These are phyloP conservation scores for Rhynchospora tenuis DNA, from an alignment of 176 grass and related monocot genomes.

Conservation along the genomic window DNA sequence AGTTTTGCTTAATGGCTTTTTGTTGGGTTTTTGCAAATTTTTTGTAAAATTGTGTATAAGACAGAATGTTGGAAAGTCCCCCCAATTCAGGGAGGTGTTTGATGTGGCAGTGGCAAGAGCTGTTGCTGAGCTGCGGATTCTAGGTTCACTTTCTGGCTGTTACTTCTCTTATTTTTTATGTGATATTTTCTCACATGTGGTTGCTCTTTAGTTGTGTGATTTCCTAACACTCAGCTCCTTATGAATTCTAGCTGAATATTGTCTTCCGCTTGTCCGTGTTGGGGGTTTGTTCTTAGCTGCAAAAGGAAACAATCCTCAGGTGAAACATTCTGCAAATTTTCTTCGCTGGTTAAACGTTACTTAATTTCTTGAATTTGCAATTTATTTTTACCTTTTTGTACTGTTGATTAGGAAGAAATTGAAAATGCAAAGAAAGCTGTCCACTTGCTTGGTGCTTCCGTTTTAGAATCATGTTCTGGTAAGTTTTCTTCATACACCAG, in stretches of 20 bases:
- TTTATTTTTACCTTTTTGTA: background rate
- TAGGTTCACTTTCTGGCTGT: slow-evolving; percentile 38
- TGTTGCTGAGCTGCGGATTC: slow-evolving; percentile 79
- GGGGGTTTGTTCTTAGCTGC: slow-evolving; percentile 93
- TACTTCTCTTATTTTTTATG: background rate
- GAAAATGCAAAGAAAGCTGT: slow-evolving; percentile 52
- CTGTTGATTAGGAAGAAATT: slow-evolving; percentile 65
- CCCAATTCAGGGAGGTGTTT: slow-evolving; percentile 61
- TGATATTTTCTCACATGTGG: background rate
- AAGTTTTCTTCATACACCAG: background rate
- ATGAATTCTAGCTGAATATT: slow-evolving; percentile 72
- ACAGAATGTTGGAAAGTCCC: slow-evolving; percentile 78
- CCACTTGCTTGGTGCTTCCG: slow-evolving; percentile 52
- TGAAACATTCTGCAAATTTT: slow-evolving; percentile 27
- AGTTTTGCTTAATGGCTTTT: background rate
- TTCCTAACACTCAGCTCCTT: background rate
- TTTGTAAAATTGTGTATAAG: slow-evolving; percentile 47
- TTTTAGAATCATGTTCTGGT: slow-evolving; percentile 56
- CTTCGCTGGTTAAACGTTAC: background rate
- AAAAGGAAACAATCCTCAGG: slow-evolving; percentile 83
- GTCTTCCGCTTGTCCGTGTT: slow-evolving; percentile 72
- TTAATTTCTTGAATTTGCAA: slow-evolving; percentile 12
- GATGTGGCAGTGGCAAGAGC: slow-evolving; percentile 85
- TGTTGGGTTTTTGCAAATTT: slow-evolving; percentile 21
- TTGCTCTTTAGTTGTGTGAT: slow-evolving; percentile 13